These are phyloP conservation scores for Phellinidium pouzarii DNA, from an alignment of 1,284 basidiomycete genomes.

Conservation along the genomic window DNA sequence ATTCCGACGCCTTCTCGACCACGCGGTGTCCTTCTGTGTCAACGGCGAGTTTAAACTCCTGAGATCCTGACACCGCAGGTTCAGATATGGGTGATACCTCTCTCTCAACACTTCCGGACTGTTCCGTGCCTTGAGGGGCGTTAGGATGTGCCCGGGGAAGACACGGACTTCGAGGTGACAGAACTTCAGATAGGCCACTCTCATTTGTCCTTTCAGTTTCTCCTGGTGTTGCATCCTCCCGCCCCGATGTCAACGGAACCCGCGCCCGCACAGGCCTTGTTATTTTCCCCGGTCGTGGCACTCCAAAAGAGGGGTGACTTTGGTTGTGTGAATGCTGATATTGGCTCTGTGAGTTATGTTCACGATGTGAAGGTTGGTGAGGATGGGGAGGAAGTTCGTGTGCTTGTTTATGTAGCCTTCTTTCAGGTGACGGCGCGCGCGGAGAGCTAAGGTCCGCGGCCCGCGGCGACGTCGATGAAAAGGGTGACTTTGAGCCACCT, in stretches of 20 bases:
- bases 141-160: neutral
- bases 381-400: neutral
- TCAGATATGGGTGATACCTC: too few relatives aligned
- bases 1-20: too few relatives aligned
- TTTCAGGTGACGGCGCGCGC: constrained; percentile 5
- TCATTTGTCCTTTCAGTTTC: neutral
- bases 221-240: neutral
- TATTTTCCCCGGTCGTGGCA: neutral
- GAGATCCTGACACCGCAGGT: too few relatives aligned
- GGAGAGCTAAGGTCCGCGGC: constrained; percentile 14
- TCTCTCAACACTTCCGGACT: neutral
- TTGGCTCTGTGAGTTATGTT: neutral
- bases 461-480: constrained; percentile 15
- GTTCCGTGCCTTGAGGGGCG: neutral
- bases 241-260: neutral
- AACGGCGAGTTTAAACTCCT: too few relatives aligned
- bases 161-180: neutral
- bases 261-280: neutral
- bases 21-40: too few relatives aligned
- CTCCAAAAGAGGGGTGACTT: neutral
- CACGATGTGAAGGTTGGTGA: too few relatives aligned
- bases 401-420: neutral
- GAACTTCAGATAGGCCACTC: neutral
- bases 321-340: neutral
- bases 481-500: constrained; percentile 10